phyloP scores from a whole-genome alignment of 2,329 filamentous ascomycete genomes.

The Colletotrichum coccodes region DNA sequence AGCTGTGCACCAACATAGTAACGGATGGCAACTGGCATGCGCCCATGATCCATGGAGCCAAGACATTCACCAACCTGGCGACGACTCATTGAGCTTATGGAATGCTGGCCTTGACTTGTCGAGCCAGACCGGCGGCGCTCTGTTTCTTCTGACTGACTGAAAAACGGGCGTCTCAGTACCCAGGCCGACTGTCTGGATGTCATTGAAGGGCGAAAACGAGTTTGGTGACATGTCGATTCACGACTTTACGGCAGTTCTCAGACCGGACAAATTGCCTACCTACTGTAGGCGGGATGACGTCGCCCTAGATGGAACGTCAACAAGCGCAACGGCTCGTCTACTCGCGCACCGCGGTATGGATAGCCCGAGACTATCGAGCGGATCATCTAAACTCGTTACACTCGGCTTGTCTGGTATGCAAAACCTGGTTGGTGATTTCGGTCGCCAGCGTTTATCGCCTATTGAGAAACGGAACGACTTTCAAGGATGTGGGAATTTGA shows the following conservation, averaged over 20 bases:
- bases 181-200: neutral
- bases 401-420: neutral
- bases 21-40: conserved; percentile 30
- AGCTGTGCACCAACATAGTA: conserved; percentile 19
- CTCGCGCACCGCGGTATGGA: neutral
- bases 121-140: neutral
- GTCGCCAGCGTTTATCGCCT: neutral
- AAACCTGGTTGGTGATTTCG: neutral
- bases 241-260: neutral
- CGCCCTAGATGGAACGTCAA: neutral
- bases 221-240: neutral
- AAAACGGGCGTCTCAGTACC: neutral
- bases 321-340: neutral
- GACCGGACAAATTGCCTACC: neutral
- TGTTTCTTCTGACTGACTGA: neutral
- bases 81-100: conserved; percentile 4
- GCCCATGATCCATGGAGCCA: conserved; percentile 12
- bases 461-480: neutral
- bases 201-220: neutral
- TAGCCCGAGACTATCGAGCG: neutral
- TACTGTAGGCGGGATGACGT: neutral
- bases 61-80: conserved; percentile 15
- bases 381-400: neutral
- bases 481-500: neutral
- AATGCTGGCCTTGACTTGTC: neutral